Conservation (phyloP, 2,329 filamentous ascomycete species). For the Penicillium rolfsii region DNA sequence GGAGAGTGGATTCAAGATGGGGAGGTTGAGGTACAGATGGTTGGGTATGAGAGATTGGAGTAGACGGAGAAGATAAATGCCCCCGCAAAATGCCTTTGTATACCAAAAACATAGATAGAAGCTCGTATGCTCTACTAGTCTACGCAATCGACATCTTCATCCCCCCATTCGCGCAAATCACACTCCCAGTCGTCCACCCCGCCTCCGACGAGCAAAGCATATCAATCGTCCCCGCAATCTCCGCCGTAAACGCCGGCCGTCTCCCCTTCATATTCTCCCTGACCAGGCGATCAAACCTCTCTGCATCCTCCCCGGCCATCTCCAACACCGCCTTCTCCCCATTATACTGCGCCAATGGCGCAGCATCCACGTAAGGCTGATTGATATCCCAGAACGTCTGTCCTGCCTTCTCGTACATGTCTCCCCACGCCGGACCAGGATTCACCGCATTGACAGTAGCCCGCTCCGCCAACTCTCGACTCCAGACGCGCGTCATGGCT, state of each 20-base stretch:
- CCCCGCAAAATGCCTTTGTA: background rate
- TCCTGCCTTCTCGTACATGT: slow-evolving; percentile 50
- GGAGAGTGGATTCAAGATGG: slow-evolving; percentile 53
- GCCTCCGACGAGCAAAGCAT: slow-evolving; percentile 70
- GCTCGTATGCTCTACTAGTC: background rate
- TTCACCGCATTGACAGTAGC: slow-evolving; percentile 65
- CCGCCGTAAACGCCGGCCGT: slow-evolving; percentile 62
- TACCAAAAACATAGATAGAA: background rate
- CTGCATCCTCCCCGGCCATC: background rate
- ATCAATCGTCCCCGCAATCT: slow-evolving; percentile 70
- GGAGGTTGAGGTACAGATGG: slow-evolving; percentile 54
- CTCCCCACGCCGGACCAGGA: slow-evolving; percentile 48
- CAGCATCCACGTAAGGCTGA: slow-evolving; percentile 57
- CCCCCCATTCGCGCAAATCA: slow-evolving; percentile 74
- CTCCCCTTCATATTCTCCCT: slow-evolving; percentile 53
- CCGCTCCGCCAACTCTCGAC: slow-evolving; percentile 59
- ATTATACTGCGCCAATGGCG: slow-evolving; percentile 54
- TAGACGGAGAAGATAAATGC: background rate
- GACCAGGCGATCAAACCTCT: background rate
- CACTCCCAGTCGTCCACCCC: slow-evolving; percentile 72
- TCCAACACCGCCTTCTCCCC: background rate
- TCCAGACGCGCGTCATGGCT: slow-evolving; percentile 65
- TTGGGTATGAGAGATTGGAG: slow-evolving; percentile 47
- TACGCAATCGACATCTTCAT: slow-evolving; percentile 4
- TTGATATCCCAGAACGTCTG: slow-evolving; percentile 53